phyloP scores from a whole-genome alignment of 352 stramenopile genomes.

The Phytophthora sansomeana region DNA sequence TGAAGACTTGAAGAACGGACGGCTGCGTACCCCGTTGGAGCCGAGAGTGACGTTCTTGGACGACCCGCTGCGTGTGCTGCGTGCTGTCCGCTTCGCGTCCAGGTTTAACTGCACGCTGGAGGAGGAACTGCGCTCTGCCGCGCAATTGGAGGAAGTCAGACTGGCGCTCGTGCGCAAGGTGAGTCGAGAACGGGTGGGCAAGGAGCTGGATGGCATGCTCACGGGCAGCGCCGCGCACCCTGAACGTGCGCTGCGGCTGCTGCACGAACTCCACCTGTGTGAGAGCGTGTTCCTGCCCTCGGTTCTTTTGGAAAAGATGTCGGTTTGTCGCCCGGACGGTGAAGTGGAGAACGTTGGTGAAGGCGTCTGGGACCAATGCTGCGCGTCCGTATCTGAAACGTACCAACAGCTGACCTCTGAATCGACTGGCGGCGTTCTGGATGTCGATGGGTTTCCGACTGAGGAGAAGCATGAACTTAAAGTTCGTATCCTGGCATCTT shows the following conservation, averaged over 20 bases:
- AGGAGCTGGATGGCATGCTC: slow-evolving; percentile 77
- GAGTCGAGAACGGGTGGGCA: slow-evolving; percentile 81
- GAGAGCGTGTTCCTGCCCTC: slow-evolving; percentile 63
- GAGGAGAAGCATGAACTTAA: slow-evolving; percentile 56
- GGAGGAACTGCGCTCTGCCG: slow-evolving; percentile 78
- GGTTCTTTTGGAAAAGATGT: slow-evolving; percentile 38
- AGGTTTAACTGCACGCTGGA: slow-evolving; percentile 95
- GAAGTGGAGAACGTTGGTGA: slow-evolving; percentile 23
- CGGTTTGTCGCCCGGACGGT: slow-evolving; percentile 41
- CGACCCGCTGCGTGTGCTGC: slow-evolving; percentile 96
- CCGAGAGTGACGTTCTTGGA: slow-evolving; percentile 96
- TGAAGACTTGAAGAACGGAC: slow-evolving; percentile 89
- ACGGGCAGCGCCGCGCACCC: slow-evolving; percentile 70
- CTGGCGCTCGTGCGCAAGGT: slow-evolving; percentile 79
- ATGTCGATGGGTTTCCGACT: slow-evolving; percentile 45
- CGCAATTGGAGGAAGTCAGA: slow-evolving; percentile 59
- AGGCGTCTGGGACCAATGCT: slow-evolving; percentile 49
- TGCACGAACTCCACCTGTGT: slow-evolving; percentile 66
- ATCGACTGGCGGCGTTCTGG: slow-evolving; percentile 22
- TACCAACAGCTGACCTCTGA: slow-evolving; percentile 36
- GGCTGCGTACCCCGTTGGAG: slow-evolving; percentile 95
- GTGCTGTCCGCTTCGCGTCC: slow-evolving; percentile 96
- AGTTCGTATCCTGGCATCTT: slow-evolving; percentile 60
- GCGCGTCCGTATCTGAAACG: slow-evolving; percentile 55
- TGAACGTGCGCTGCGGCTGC: slow-evolving; percentile 57